A percentile compares a stretch with the other conserved stretches of the same genome.
Evolutionary conservation across 2,329 filamentous ascomycete genomes (phyloP).

Genomic region (Hymenoscyphus scutula): DNA sequence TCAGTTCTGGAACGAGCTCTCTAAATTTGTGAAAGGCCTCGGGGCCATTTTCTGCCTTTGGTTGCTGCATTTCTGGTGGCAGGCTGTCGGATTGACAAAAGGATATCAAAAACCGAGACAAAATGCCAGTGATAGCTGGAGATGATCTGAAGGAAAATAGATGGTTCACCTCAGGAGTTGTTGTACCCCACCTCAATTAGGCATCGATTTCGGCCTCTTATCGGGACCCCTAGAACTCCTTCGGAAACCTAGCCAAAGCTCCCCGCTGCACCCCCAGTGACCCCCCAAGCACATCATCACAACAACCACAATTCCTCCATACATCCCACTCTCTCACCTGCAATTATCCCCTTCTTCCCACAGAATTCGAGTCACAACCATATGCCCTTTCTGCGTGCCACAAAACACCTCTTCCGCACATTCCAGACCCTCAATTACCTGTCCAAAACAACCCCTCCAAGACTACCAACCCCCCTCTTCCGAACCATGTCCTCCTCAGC

Average conservation of each 20-base stretch:
- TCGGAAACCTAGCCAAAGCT: background rate
- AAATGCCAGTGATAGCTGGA: too few species aligned
- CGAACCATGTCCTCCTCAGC: constrained; percentile 61
- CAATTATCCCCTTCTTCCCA: background rate
- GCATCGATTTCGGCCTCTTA: background rate
- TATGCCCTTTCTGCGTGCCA: background rate
- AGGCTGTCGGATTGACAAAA: background rate
- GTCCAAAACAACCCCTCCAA: background rate
- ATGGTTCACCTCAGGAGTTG: too few species aligned
- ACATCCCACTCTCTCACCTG: constrained; percentile 8
- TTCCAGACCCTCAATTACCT: background rate
- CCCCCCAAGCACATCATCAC: constrained; percentile 4
- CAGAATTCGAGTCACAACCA: background rate
- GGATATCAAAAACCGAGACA: too few species aligned
- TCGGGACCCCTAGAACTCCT: background rate
- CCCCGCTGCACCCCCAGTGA: constrained; percentile 3
- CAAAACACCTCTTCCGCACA: constrained; percentile 1
- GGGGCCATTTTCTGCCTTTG: background rate
- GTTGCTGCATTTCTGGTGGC: background rate
- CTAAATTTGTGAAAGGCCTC: background rate
- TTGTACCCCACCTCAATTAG: too few species aligned
- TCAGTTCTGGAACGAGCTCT: background rate
- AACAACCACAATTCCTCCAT: background rate
- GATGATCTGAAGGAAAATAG: too few species aligned
- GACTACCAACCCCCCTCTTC: background rate